Conservation (phyloP, 768 basidiomycete species). For the Leucocoprinus birnbaumii region DNA sequence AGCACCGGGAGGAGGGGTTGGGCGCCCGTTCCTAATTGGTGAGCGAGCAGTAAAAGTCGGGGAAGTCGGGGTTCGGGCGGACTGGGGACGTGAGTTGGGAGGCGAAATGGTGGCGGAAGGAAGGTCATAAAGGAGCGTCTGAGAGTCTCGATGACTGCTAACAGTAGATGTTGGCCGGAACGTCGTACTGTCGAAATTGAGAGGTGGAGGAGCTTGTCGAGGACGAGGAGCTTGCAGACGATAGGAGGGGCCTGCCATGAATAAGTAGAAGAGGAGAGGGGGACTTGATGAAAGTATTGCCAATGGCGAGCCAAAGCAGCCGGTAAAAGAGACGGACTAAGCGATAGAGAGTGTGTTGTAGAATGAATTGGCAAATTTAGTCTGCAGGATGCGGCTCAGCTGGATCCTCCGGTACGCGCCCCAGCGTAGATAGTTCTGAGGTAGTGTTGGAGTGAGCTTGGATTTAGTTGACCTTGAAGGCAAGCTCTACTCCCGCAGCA, state of each 20-base stretch:
- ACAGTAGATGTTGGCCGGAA: conserved; percentile 42
- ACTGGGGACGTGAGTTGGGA: conserved; percentile 51
- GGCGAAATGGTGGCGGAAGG: conserved; percentile 60
- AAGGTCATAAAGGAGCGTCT: conserved; percentile 75
- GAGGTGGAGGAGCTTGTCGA: conserved; percentile 58
- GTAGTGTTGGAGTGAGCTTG: background rate
- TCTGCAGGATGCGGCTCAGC: background rate
- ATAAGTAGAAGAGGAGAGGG: conserved; percentile 7
- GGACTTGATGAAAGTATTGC: background rate
- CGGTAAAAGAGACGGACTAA: background rate
- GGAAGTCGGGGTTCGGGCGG: conserved; percentile 53
- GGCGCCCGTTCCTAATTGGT: conserved; percentile 45
- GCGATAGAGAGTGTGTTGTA: background rate
- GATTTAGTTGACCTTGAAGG: background rate
- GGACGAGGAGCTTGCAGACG: conserved; percentile 62
- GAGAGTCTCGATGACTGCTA: conserved; percentile 41
- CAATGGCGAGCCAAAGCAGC: background rate
- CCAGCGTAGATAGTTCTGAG: background rate
- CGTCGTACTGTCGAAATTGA: conserved; percentile 47
- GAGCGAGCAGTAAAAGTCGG: conserved; percentile 52
- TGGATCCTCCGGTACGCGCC: background rate
- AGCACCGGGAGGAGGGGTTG: conserved; percentile 54
- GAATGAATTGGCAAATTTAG: background rate
- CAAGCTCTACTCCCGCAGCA: conserved; percentile 5
- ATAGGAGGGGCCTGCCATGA: conserved; percentile 63